Conservation (phyloP, 2,329 filamentous ascomycete genomes). For the Beauveria brongniartii region DNA sequence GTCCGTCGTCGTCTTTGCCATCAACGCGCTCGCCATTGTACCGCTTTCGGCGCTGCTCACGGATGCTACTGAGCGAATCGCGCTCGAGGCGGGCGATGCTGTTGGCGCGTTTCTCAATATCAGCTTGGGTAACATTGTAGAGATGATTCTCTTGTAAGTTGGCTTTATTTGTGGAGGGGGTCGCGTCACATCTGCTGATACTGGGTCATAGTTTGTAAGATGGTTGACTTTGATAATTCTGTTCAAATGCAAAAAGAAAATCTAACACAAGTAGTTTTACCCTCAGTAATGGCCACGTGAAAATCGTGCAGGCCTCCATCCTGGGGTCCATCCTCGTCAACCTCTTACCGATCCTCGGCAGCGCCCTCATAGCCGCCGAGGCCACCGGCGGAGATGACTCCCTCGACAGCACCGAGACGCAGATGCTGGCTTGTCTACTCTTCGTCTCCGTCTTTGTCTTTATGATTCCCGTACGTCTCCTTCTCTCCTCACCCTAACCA, state of each 20-base stretch:
- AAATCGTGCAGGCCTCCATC: slow-evolving; percentile 68
- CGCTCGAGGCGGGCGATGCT: slow-evolving; percentile 47
- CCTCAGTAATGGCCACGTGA: slow-evolving; percentile 52
- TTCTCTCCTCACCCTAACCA: accelerated
- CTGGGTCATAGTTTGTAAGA: neutral
- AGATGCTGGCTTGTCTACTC: slow-evolving; percentile 28
- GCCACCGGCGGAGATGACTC: slow-evolving; percentile 59
- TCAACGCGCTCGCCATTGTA: slow-evolving; percentile 54
- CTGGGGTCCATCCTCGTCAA: slow-evolving; percentile 74
- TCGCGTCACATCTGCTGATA: slow-evolving; percentile 12
- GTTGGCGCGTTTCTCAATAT: slow-evolving; percentile 54
- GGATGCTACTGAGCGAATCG: slow-evolving; percentile 52
- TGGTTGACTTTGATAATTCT: neutral
- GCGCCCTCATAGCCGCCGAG: slow-evolving; percentile 64
- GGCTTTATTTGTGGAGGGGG: neutral
- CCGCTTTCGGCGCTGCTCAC: slow-evolving; percentile 50
- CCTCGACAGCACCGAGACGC: slow-evolving; percentile 24
- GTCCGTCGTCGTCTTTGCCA: slow-evolving; percentile 41
- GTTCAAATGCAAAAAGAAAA: too few species aligned
- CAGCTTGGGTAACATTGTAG: slow-evolving; percentile 54
- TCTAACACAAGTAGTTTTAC: slow-evolving; percentile 34
- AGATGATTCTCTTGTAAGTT: slow-evolving; percentile 50
- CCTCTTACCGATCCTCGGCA: slow-evolving; percentile 64
- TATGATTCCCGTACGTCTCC: slow-evolving; percentile 25
- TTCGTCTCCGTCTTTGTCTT: slow-evolving; percentile 32